Percentiles rank a stretch among this genome's conserved stretches.
Evolutionary conservation across 352 stramenopile genomes (phyloP).

Genomic region (Aphanomyces cochlioides): DNA sequence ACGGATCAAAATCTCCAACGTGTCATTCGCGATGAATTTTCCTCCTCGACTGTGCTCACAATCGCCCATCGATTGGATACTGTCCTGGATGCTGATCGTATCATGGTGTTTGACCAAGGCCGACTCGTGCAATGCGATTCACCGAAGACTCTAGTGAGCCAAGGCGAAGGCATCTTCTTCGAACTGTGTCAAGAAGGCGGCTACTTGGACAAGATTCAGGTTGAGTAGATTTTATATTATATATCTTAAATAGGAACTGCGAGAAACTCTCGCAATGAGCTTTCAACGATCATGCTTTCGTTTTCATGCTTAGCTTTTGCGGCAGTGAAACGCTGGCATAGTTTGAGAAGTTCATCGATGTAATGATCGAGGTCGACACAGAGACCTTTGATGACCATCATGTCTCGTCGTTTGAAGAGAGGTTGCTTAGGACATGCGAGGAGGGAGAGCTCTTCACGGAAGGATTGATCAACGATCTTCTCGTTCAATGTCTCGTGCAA

Average conservation of each 20-base stretch:
- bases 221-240: neutral
- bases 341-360: constrained; percentile 14
- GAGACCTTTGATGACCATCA: constrained; percentile 29
- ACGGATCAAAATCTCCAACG: constrained; percentile 88
- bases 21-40: constrained; percentile 92
- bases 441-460: neutral
- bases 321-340: constrained; percentile 15
- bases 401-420: constrained; percentile 21
- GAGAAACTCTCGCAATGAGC: too few relatives aligned
- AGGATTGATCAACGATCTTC: neutral
- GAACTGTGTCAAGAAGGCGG: constrained; percentile 35
- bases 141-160: constrained; percentile 59
- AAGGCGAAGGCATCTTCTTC: constrained; percentile 36
- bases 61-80: constrained; percentile 92
- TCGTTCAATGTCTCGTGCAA: neutral
- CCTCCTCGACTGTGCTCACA: constrained; percentile 87
- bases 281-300: neutral
- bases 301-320: neutral
- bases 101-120: constrained; percentile 87
- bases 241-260: neutral
- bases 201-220: constrained; percentile 9
- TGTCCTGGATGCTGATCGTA: constrained; percentile 86
- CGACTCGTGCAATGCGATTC: constrained; percentile 82
- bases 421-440: constrained; percentile 22
- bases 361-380: constrained; percentile 25